phyloP scores from a whole-genome alignment of 2,329 filamentous ascomycete species.

The Microdochium paspali region DNA sequence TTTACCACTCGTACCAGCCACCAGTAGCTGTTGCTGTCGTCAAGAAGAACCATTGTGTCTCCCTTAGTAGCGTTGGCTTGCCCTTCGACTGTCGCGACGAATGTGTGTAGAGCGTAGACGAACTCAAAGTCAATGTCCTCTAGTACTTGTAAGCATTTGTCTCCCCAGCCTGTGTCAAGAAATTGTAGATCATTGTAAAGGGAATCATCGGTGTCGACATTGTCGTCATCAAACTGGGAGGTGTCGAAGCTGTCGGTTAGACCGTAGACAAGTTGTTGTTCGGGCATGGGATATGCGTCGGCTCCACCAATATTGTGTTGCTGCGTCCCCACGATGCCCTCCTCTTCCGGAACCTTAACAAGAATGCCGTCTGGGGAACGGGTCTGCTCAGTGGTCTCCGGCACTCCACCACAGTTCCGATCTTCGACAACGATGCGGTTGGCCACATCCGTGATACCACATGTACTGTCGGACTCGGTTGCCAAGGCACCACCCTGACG shows the following conservation, averaged over 20 bases:
- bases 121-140: slow-evolving; percentile 99
- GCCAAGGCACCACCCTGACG: too few species aligned
- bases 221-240: slow-evolving; percentile 44
- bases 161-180: slow-evolving; percentile 64
- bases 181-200: slow-evolving; percentile 46
- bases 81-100: slow-evolving; percentile 94
- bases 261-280: too few species aligned
- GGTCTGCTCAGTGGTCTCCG: too few species aligned
- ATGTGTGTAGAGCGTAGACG: slow-evolving; percentile 95
- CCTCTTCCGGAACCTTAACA: too few species aligned
- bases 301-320: too few species aligned
- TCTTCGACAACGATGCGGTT: background rate
- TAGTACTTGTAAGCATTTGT: slow-evolving; percentile 81
- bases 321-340: too few species aligned
- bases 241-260: slow-evolving; percentile 12
- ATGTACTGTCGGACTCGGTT: background rate
- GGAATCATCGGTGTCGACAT: slow-evolving; percentile 53
- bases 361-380: too few species aligned
- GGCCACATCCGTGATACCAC: background rate
- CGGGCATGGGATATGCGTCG: too few species aligned
- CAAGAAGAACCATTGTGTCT: slow-evolving; percentile 95
- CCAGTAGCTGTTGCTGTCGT: slow-evolving; percentile 99
- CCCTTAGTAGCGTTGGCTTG: slow-evolving; percentile 98
- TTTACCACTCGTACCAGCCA: slow-evolving; percentile 97
- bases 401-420: too few species aligned